Base-by-base conservation (phyloP, 768 basidiomycete species). In the Mycena galericulata region DNA sequence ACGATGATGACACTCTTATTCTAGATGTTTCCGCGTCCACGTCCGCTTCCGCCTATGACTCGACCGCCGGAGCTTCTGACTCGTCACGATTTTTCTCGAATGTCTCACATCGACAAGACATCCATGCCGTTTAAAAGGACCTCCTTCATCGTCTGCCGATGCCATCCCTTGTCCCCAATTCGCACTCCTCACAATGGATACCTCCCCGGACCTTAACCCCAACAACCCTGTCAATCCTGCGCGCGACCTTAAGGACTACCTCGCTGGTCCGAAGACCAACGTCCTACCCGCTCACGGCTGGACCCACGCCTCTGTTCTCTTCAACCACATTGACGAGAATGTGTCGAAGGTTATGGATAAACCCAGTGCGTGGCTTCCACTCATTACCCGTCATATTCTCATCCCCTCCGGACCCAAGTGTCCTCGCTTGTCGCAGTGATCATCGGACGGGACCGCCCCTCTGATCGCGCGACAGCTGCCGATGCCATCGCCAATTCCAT, bases 251-350 rank as follows among this genome's bases (percentile, higher is more conserved):
- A 60, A 50, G 24, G 46, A 60, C 46, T 60, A 38, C 20, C 59
- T 60, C 26, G 36, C 38, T 9, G 46, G 47, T 27, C 59, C 46
- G 7, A 60, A 50, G 29, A 18, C 59, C 12, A 60, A 60, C 34
- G 6, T 38, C 59, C 46, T 60, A 18, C 59, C 59, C 9, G 46
- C 29, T 11, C 59, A 60, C n/a, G 59, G 59, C 45, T 60, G 46
- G 59, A 60, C 59, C 9, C 20, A 50, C 9, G 11, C 46, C 4
- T 60, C 59, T 2, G 34, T 60, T 4, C 46, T 38, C 22, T 60
- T 60, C 36, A 60, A 60, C 24, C 57, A 58, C 20, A 7, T 58
- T 1, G 57, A 58, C 3, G 57, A 58, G 57, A 58, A 58, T 12
- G 18, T 60, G 1, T 20, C 9, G 0, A 60, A 60, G 26, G 46